Conservation (phyloP, 2,329 filamentous ascomycete species). For the Colletotrichum musicola region DNA sequence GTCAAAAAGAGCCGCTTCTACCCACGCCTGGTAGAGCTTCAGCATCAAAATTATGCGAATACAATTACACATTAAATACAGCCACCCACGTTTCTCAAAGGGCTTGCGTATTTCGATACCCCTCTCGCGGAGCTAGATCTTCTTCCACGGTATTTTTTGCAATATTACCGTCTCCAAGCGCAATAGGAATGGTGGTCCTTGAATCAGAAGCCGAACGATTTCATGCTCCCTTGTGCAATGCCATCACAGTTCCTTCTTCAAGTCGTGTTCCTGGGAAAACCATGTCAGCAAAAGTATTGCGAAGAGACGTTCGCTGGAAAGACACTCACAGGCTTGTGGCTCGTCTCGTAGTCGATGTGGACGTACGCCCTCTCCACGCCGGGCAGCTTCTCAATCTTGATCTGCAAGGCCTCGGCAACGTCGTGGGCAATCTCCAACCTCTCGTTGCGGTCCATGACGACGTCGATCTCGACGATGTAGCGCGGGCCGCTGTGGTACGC, state of each 20-base stretch:
- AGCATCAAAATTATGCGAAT: too few species aligned
- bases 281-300: not conserved
- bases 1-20: too few species aligned
- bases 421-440: slow-evolving; percentile 87
- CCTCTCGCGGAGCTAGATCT: too few species aligned
- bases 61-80: too few species aligned
- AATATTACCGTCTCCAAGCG: not conserved
- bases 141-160: too few species aligned
- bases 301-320: too few species aligned
- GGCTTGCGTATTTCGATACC: too few species aligned
- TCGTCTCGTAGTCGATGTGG: slow-evolving; percentile 97
- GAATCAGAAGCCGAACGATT: not conserved
- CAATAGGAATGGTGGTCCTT: not conserved
- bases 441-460: slow-evolving; percentile 87
- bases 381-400: slow-evolving; percentile 91
- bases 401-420: slow-evolving; percentile 92
- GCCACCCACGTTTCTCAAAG: too few species aligned
- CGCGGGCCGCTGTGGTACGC: slow-evolving; percentile 92
- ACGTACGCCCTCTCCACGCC: slow-evolving; percentile 96
- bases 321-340: slow-evolving; percentile 79
- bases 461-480: slow-evolving; percentile 94
- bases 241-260: slow-evolving; percentile 70
- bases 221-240: too few species aligned
- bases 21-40: too few species aligned
- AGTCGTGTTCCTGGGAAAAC: slow-evolving; percentile 65